Conservation (phyloP, 176 grass and related monocot genomes). For the Aechmea fasciata region DNA sequence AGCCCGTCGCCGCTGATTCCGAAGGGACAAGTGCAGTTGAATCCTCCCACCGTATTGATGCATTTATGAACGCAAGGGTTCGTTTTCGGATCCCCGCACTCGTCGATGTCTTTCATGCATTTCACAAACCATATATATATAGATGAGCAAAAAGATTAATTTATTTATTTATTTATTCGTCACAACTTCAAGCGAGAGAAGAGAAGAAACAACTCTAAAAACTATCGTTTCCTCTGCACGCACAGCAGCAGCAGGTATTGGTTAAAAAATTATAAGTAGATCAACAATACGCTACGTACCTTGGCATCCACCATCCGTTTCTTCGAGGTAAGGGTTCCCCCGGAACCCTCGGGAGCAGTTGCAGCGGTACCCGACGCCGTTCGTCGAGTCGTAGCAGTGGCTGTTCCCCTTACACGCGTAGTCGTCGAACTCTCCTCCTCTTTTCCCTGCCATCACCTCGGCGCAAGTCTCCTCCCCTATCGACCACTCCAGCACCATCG, state of each 20-base stretch:
- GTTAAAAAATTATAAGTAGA: no score
- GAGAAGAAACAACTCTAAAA: no score
- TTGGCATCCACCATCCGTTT: not conserved
- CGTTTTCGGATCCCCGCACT: conserved; percentile 5
- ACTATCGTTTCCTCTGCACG: no score
- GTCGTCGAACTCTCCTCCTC: not conserved
- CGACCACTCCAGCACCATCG: conserved; percentile 29
- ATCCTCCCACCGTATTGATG: not conserved
- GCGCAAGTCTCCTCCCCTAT: conserved; percentile 16
- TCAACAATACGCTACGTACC: conserved; percentile 26
- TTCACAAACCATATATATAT: no score
- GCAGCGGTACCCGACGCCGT: conserved; percentile 29
- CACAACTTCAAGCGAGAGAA: no score
- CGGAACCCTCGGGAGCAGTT: conserved; percentile 27
- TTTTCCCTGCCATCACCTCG: not conserved
- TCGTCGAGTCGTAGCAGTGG: conserved; percentile 13
- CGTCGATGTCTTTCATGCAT: conserved; percentile 12
- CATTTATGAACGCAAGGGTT: conserved; percentile 9
- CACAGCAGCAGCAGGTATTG: no score
- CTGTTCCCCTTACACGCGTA: conserved; percentile 17
- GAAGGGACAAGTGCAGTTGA: conserved; percentile 7
- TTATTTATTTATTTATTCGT: no score
- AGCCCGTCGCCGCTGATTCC: conserved; percentile 14
- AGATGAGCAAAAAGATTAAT: no score
- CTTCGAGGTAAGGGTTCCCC: conserved; percentile 28